Evolutionary conservation across 2,329 filamentous ascomycete genomes (phyloP).

Genomic region (Zalaria sp.): DNA sequence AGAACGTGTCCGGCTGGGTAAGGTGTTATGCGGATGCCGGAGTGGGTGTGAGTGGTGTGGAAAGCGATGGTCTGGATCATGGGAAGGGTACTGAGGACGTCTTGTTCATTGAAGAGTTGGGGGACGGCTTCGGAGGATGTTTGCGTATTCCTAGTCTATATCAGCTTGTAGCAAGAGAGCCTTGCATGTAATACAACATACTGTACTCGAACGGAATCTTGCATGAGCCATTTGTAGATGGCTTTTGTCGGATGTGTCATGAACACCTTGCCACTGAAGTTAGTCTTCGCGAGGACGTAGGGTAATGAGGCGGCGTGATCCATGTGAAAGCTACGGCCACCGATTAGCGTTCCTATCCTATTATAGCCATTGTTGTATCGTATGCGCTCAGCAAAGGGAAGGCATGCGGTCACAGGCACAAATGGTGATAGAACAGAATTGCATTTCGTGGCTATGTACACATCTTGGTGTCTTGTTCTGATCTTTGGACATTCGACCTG

Average conservation of each 20-base stretch:
- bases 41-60: conserved; percentile 93
- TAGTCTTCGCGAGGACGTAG: conserved; percentile 94
- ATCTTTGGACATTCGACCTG: too few species aligned
- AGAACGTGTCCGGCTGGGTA: conserved; percentile 97
- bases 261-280: conserved; percentile 91
- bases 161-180: not conserved
- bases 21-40: conserved; percentile 89
- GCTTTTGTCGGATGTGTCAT: conserved; percentile 99
- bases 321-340: conserved; percentile 67
- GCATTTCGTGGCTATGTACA: conserved; percentile 20
- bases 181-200: conserved; percentile 30
- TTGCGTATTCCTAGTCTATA: conserved; percentile 45
- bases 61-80: conserved; percentile 97
- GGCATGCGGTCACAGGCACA: conserved; percentile 5
- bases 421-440: conserved; percentile 8
- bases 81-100: conserved; percentile 85
- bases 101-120: conserved; percentile 81
- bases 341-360: too few species aligned
- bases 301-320: conserved; percentile 98
- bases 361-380: not conserved
- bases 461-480: not conserved
- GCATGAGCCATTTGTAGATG: conserved; percentile 99
- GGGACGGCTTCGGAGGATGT: conserved; percentile 48
- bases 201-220: conserved; percentile 86
- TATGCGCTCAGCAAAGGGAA: not conserved